A percentile compares a stretch with the other conserved stretches of the same genome.
phyloP scores from a whole-genome alignment of 441 rosid species.

The Aleurites moluccanus region DNA sequence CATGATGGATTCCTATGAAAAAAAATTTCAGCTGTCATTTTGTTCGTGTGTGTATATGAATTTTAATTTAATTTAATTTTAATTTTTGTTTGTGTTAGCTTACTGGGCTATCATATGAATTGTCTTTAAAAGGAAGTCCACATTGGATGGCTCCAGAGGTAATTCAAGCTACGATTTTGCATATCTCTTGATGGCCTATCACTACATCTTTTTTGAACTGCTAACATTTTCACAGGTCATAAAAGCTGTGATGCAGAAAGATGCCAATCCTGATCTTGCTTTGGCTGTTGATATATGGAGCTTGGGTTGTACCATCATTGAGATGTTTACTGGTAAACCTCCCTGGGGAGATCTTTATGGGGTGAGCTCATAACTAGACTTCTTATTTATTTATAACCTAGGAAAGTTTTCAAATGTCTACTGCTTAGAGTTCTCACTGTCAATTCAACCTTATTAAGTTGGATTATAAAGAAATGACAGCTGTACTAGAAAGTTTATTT shows the following conservation, averaged over 20 bases:
- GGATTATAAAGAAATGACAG: conserved; percentile 2
- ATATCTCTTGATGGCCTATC: background rate
- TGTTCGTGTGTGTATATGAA: background rate
- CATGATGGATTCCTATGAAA: background rate
- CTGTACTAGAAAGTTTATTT: background rate
- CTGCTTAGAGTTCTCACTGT: background rate
- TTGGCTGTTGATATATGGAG: conserved; percentile 69
- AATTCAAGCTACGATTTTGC: conserved; percentile 11
- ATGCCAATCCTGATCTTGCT: conserved; percentile 47
- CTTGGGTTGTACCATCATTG: conserved; percentile 59
- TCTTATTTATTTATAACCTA: background rate
- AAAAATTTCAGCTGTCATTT: background rate
- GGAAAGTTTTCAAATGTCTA: background rate
- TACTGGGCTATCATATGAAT: conserved; percentile 40
- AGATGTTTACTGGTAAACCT: conserved; percentile 59
- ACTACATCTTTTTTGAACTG: background rate
- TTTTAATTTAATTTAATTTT: no score
- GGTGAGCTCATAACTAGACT: conserved; percentile 34
- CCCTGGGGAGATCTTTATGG: conserved; percentile 59
- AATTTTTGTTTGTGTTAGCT: conserved; percentile 36
- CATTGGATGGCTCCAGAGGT: conserved; percentile 83
- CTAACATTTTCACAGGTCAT: conserved; percentile 40
- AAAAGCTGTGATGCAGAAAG: conserved; percentile 40
- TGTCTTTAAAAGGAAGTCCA: conserved; percentile 65
- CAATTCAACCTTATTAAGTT: background rate